Conservation (phyloP, 139 green algal genomes). For the Trebouxia sp. region DNA sequence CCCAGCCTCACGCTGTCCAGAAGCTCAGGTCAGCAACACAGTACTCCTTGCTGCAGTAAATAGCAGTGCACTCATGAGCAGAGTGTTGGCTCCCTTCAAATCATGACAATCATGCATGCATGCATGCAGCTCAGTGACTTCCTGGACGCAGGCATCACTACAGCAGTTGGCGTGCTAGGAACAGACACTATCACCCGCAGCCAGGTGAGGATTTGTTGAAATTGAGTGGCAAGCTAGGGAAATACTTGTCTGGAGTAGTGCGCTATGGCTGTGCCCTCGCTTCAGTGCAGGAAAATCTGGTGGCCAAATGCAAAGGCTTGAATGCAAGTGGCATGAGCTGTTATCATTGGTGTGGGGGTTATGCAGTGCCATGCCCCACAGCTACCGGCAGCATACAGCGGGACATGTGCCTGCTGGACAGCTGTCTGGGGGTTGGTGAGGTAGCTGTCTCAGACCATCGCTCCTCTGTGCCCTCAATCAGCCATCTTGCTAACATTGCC, state of each 20-base stretch:
- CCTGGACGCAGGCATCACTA: conserved; percentile 51
- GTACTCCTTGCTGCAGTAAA: not conserved
- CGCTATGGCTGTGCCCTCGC: too few relatives aligned
- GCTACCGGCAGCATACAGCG: conserved; percentile 40
- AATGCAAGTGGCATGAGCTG: conserved; percentile 41
- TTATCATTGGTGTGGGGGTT: conserved; percentile 45
- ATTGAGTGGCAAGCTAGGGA: too few relatives aligned
- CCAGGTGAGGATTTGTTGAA: too few relatives aligned
- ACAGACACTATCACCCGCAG: conserved; percentile 42
- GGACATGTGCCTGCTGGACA: conserved; percentile 41
- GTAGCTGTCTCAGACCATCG: conserved; percentile 56
- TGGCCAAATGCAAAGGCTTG: conserved; percentile 43
- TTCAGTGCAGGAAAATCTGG: conserved; percentile 37
- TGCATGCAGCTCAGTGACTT: conserved; percentile 37
- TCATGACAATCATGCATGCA: not conserved
- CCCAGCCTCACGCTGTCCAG: conserved; percentile 36
- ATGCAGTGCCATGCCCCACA: conserved; percentile 40
- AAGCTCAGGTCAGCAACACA: conserved; percentile 18
- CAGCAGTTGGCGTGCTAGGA: conserved; percentile 47
- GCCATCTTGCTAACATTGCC: conserved; percentile 39
- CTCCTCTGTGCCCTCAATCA: conserved; percentile 27
- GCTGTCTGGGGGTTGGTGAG: conserved; percentile 51
- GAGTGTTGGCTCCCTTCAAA: not conserved
- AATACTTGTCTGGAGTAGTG: too few relatives aligned
- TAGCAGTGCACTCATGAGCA: not conserved